Conservation (phyloP, 805 yeast species). For the Ogataea dorogensis region DNA sequence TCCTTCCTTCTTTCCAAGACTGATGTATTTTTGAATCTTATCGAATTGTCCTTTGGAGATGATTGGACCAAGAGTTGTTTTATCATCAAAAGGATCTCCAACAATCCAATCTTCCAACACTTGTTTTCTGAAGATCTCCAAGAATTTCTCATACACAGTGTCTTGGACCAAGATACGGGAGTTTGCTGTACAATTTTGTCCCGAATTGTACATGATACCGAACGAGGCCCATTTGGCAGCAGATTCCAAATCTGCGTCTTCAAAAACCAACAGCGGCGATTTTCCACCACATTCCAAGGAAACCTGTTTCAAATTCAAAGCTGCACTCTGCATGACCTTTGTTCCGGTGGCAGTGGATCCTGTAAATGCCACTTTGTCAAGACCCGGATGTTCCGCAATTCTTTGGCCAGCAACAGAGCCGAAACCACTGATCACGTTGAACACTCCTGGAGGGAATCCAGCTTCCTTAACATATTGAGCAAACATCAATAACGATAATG, state of each 20-base stretch:
- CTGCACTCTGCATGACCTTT: constrained; percentile 59
- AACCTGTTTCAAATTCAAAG: constrained; percentile 58
- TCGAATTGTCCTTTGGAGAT: constrained; percentile 57
- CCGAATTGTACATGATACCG: constrained; percentile 64
- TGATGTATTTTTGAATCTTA: constrained; percentile 45
- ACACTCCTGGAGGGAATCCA: constrained; percentile 76
- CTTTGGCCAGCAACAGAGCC: constrained; percentile 72
- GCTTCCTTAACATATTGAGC: constrained; percentile 59
- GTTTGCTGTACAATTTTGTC: constrained; percentile 69
- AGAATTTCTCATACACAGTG: constrained; percentile 51
- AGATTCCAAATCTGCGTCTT: constrained; percentile 62
- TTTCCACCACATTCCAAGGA: constrained; percentile 75
- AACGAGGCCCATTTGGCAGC: constrained; percentile 67
- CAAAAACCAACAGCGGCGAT: constrained; percentile 61
- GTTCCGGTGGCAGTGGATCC: constrained; percentile 70
- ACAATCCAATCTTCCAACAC: constrained; percentile 50
- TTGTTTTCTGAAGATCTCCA: constrained; percentile 42
- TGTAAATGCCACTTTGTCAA: constrained; percentile 62
- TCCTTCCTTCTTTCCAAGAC: constrained; percentile 47
- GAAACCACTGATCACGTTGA: constrained; percentile 67
- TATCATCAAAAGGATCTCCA: constrained; percentile 51
- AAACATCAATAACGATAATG: constrained; percentile 62
- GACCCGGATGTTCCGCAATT: constrained; percentile 56
- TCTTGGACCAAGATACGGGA: constrained; percentile 62
- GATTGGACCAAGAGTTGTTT: constrained; percentile 59